These are phyloP conservation scores for Marasmius fiardii DNA, from an alignment of 1,284 basidiomycete species.

Conservation along the genomic window DNA sequence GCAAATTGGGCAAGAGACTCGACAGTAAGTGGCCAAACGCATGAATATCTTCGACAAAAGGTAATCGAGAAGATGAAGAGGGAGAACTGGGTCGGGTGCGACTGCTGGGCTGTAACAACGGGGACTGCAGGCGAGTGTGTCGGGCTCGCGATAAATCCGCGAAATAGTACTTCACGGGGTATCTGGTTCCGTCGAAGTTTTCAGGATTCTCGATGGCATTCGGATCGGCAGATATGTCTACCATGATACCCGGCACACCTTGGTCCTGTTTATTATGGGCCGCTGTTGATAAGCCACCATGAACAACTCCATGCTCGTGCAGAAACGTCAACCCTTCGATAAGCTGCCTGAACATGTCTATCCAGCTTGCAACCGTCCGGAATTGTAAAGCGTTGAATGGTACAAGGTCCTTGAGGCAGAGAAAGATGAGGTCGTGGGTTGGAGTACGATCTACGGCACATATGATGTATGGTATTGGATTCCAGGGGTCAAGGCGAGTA, in stretches of 20 bases:
- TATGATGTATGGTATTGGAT: slow-evolving; percentile 43
- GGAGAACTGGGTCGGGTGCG: background rate
- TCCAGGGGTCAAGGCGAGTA: slow-evolving; percentile 47
- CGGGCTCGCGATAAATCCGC: slow-evolving; percentile 35
- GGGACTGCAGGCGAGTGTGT: slow-evolving; percentile 5
- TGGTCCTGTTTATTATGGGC: background rate
- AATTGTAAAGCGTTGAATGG: slow-evolving; percentile 41
- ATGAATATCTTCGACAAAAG: background rate
- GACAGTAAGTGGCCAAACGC: background rate
- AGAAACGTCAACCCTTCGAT: slow-evolving; percentile 51
- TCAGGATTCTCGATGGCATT: slow-evolving; percentile 2
- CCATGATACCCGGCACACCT: slow-evolving; percentile 30
- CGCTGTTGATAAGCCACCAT: slow-evolving; percentile 12
- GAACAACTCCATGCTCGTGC: slow-evolving; percentile 42
- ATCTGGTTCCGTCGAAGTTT: slow-evolving; percentile 35
- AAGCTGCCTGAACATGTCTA: slow-evolving; percentile 47
- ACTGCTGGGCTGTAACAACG: slow-evolving; percentile 3
- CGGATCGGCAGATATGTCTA: slow-evolving; percentile 34
- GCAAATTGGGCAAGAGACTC: background rate
- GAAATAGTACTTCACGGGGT: slow-evolving; percentile 47
- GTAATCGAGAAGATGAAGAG: background rate
- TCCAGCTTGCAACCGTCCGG: slow-evolving; percentile 38
- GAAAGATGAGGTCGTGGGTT: slow-evolving; percentile 22
- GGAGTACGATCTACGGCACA: slow-evolving; percentile 36
- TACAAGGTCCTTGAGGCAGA: slow-evolving; percentile 42